Percentiles rank a stretch among this genome's conserved stretches.
These are phyloP conservation scores for Eleusine coracana DNA, from an alignment of 176 grass and related monocot genomes.

Conservation along the genomic window DNA sequence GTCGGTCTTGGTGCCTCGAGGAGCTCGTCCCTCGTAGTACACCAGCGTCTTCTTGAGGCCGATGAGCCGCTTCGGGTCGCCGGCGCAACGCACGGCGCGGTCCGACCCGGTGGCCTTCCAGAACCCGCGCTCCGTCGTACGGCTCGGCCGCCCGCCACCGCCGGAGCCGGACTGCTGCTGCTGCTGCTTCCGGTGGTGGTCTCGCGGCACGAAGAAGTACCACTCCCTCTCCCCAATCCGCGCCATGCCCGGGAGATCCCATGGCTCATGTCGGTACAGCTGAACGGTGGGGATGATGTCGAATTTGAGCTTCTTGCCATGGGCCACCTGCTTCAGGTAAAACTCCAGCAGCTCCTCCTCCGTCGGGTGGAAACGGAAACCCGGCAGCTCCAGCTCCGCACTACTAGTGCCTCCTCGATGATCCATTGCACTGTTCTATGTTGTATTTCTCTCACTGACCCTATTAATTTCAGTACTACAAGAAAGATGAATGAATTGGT, in stretches of 20 bases:
- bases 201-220: constrained; percentile 97
- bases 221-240: constrained; percentile 89
- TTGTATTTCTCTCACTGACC: too few relatives aligned
- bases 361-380: constrained; percentile 82
- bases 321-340: constrained; percentile 66
- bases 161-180: constrained; percentile 41
- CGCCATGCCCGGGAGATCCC: constrained; percentile 74
- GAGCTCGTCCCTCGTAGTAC: constrained; percentile 86
- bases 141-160: constrained; percentile 72
- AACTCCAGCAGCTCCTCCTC: constrained; percentile 94
- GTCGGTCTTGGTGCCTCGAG: constrained; percentile 73
- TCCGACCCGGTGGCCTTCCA: constrained; percentile 98
- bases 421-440: not conserved
- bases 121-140: constrained; percentile 87
- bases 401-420: not conserved
- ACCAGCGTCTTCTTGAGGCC: constrained; percentile 98
- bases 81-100: constrained; percentile 70
- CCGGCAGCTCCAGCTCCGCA: constrained; percentile 55
- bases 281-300: constrained; percentile 89
- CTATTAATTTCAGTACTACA: too few relatives aligned
- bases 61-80: constrained; percentile 82
- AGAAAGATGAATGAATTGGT: too few relatives aligned
- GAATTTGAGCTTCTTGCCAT: constrained; percentile 63
- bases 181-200: constrained; percentile 58
- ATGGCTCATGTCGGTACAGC: constrained; percentile 81